phyloP scores from a whole-genome alignment of 192 early-diverging fungal species.

The Gamsiella multidivaricata region DNA sequence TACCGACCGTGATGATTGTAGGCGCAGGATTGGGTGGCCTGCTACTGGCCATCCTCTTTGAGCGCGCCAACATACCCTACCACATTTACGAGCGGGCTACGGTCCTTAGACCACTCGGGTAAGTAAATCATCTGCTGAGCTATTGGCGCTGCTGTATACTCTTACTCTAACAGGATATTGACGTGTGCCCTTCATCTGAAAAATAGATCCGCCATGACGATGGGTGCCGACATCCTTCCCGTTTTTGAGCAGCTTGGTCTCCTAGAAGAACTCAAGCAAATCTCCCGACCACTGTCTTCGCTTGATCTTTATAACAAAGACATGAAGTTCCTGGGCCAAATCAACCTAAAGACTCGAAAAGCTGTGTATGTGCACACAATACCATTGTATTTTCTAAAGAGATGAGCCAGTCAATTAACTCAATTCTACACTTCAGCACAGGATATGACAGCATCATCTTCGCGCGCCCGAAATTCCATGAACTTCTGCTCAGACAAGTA shows the following conservation, averaged over 20 bases:
- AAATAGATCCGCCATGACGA: conserved; percentile 11
- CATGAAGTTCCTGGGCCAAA: conserved; percentile 2
- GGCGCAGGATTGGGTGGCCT: conserved; percentile 12
- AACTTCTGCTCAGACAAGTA: conserved; percentile 13
- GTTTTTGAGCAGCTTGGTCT: conserved; percentile 28
- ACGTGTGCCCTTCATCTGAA: not conserved
- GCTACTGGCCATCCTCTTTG: not conserved
- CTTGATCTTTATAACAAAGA: not conserved
- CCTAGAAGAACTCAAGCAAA: not conserved
- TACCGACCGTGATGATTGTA: conserved; percentile 1
- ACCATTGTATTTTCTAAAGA: not conserved
- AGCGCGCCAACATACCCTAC: conserved; percentile 1
- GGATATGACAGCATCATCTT: conserved; percentile 18
- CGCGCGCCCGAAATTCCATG: conserved; percentile 5
- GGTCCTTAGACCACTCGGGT: conserved; percentile 10
- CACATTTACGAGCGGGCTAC: conserved; percentile 13
- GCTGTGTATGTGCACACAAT: conserved; percentile 2
- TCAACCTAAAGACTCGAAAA: conserved; percentile 6
- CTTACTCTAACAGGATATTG: not conserved
- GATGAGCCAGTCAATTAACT: not conserved
- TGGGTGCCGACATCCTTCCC: conserved; percentile 15
- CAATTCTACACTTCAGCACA: not conserved
- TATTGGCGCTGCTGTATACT: not conserved
- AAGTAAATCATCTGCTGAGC: not conserved
- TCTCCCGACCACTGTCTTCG: conserved; percentile 4